Conservation (phyloP, 805 yeast species). For the Wickerhamomyces hampshirensis region DNA sequence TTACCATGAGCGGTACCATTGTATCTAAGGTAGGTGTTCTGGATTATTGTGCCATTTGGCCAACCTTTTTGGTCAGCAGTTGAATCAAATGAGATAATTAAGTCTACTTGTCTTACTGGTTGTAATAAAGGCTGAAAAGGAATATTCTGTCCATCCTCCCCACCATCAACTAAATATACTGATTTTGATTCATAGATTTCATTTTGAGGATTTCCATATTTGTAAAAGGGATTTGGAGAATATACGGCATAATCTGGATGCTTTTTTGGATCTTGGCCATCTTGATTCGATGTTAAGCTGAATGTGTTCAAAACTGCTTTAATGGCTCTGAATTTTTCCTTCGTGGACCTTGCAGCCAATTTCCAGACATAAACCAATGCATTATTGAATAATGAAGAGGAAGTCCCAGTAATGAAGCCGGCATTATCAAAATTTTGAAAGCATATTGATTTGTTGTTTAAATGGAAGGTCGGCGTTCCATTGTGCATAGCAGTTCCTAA, state of each 20-base stretch:
- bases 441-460: constrained; percentile 34
- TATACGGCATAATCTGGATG: constrained; percentile 58
- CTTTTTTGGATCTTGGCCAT: constrained; percentile 26
- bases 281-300: constrained; percentile 36
- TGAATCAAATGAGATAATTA: constrained; percentile 57
- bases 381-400: constrained; percentile 54
- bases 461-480: constrained; percentile 34
- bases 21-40: constrained; percentile 26
- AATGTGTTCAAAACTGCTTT: constrained; percentile 36
- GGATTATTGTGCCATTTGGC: constrained; percentile 56
- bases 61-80: constrained; percentile 48
- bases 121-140: constrained; percentile 65
- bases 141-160: constrained; percentile 70
- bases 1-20: constrained; percentile 16
- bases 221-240: constrained; percentile 59
- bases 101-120: constrained; percentile 55
- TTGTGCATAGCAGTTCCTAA: constrained; percentile 44
- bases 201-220: constrained; percentile 19
- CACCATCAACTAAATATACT: constrained; percentile 66
- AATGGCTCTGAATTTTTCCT: constrained; percentile 29
- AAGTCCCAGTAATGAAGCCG: constrained; percentile 58
- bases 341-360: constrained; percentile 28
- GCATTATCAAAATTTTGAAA: constrained; percentile 51
- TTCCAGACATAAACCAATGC: constrained; percentile 42
- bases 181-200: constrained; percentile 26